Conservation (phyloP, 2,329 filamentous ascomycete genomes). For the Albifimbria verrucaria region DNA sequence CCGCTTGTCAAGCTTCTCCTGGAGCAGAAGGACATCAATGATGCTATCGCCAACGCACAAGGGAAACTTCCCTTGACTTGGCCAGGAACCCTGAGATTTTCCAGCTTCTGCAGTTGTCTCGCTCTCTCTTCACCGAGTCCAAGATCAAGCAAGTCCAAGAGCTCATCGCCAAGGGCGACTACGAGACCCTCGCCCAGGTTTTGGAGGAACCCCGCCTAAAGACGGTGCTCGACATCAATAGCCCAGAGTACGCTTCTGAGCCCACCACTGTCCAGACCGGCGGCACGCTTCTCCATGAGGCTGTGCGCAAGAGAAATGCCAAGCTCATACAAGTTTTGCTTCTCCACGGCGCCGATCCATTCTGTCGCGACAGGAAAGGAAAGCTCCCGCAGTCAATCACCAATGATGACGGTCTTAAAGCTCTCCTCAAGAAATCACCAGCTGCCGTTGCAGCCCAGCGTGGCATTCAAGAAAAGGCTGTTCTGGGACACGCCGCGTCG, state of each 20-base stretch:
- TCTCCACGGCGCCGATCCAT: constrained; percentile 93
- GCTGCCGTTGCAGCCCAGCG: constrained; percentile 91
- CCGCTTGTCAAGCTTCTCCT: constrained; percentile 80
- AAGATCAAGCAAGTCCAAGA: constrained; percentile 83
- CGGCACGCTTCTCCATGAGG: constrained; percentile 92
- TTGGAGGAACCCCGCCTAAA: constrained; percentile 83
- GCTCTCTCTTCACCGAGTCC: constrained; percentile 83
- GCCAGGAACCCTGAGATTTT: constrained; percentile 93
- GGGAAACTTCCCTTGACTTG: constrained; percentile 85
- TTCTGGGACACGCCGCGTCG: constrained; percentile 70
- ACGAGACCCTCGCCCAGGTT: constrained; percentile 73
- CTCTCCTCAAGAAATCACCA: constrained; percentile 89
- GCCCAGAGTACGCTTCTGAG: constrained; percentile 82
- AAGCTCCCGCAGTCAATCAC: constrained; percentile 96
- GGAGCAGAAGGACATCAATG: constrained; percentile 80
- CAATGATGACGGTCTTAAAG: constrained; percentile 84
- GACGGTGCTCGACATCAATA: constrained; percentile 88
- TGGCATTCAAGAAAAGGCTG: constrained; percentile 95
- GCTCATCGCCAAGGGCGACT: constrained; percentile 68
- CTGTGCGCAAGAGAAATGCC: constrained; percentile 80
- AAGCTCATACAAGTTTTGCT: constrained; percentile 86
- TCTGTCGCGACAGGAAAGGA: constrained; percentile 89
- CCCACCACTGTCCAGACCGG: constrained; percentile 72
- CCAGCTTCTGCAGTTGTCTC: constrained; percentile 85
- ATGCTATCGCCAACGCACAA: constrained; percentile 79